Percentiles rank a stretch among this genome's conserved stretches.
These are phyloP conservation scores for Tylopilus plumbeoviolaceoides DNA, from an alignment of 768 basidiomycete species.

Conservation along the genomic window DNA sequence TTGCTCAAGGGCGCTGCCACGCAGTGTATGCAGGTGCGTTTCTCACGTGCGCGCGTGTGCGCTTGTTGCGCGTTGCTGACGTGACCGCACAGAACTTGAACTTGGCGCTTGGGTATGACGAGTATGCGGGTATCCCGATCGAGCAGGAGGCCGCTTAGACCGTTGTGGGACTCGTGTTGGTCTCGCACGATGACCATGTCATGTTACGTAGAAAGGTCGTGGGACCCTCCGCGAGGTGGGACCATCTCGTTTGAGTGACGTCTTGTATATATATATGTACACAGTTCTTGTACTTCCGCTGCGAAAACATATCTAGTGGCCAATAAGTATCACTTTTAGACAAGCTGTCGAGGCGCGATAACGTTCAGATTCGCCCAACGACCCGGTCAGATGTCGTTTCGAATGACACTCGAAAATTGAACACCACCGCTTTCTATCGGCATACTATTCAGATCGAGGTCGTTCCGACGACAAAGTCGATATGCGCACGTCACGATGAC, in stretches of 20 bases:
- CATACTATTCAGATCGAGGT: neutral
- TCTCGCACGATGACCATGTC: neutral
- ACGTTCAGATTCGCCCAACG: no score
- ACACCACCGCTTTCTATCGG: neutral
- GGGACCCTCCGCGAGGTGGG: neutral
- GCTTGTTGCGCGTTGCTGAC: no score
- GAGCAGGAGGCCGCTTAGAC: constrained; percentile 9
- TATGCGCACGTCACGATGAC: constrained; percentile 9
- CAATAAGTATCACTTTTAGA: neutral
- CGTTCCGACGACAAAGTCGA: neutral
- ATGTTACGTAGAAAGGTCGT: neutral
- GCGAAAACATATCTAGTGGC: no score
- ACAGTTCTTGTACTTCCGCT: neutral
- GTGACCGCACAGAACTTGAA: constrained; percentile 68
- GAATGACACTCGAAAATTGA: no score
- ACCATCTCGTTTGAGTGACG: neutral
- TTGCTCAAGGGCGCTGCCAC: constrained; percentile 97
- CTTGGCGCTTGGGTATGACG: constrained; percentile 82
- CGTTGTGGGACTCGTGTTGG: neutral
- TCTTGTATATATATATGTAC: neutral
- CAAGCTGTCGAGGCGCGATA: no score
- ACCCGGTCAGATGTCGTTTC: no score
- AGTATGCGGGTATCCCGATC: constrained; percentile 71
- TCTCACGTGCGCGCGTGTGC: no score
- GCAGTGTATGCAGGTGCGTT: constrained; percentile 88